Conservation (phyloP, 257 asterid species). For the Primulina eburnea region DNA sequence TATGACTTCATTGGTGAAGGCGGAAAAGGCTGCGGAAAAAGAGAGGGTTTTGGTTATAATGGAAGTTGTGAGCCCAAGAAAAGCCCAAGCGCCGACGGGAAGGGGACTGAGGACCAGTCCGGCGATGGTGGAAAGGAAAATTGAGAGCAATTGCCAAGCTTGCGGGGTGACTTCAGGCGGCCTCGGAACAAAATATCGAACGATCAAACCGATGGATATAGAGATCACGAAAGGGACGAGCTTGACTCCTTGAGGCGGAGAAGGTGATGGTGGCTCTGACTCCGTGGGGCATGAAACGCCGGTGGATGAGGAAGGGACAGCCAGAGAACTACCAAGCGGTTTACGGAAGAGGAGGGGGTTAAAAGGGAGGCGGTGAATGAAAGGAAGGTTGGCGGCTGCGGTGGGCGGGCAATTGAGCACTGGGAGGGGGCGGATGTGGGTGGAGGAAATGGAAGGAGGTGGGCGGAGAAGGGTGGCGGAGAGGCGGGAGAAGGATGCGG, state of each 20-base stretch:
- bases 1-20: conserved; percentile 88
- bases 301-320: conserved; percentile 29
- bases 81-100: conserved; percentile 98
- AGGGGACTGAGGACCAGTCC: conserved; percentile 83
- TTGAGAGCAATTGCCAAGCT: conserved; percentile 86
- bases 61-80: conserved; percentile 70
- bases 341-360: conserved; percentile 17
- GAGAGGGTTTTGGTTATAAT: conserved; percentile 62
- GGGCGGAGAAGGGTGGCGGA: conserved; percentile 36
- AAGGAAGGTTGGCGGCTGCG: conserved; percentile 20
- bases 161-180: conserved; percentile 74
- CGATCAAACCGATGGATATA: conserved; percentile 56
- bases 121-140: conserved; percentile 81
- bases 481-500: conserved; percentile 48
- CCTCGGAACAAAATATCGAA: conserved; percentile 67
- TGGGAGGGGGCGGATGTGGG: conserved; percentile 38
- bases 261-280: conserved; percentile 25
- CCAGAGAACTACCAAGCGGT: conserved; percentile 1
- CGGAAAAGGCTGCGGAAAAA: conserved; percentile 68
- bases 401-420: conserved; percentile 25
- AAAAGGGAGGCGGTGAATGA: conserved; percentile 19
- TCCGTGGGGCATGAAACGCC: conserved; percentile 29
- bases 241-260: conserved; percentile 60
- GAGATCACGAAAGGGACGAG: conserved; percentile 59
- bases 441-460: conserved; percentile 21